Evolutionary conservation across 192 early-diverging fungal genomes (phyloP).

Genomic region (Coemansia sp.): DNA sequence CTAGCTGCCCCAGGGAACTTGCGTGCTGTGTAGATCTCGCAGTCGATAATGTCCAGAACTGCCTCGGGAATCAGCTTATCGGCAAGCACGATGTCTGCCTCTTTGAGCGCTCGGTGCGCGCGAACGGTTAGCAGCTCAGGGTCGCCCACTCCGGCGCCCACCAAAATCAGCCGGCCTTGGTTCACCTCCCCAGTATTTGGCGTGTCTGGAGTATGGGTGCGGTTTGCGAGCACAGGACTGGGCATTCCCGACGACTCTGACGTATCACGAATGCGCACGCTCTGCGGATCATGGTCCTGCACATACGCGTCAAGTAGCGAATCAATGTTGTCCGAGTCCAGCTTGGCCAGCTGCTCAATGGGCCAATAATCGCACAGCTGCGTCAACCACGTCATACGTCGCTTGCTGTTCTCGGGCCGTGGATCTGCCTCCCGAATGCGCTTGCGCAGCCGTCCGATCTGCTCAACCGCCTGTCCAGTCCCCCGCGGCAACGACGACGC

Average conservation of each 20-base stretch:
- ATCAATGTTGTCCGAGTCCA: constrained; percentile 64
- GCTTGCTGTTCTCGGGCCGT: constrained; percentile 59
- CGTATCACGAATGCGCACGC: constrained; percentile 15
- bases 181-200: background rate
- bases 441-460: constrained; percentile 65
- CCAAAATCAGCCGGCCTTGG: constrained; percentile 62
- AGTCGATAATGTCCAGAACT: constrained; percentile 52
- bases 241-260: constrained; percentile 25
- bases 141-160: constrained; percentile 84
- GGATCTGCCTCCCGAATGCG: constrained; percentile 65
- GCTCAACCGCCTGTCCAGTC: constrained; percentile 71
- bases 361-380: constrained; percentile 83
- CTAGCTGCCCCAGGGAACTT: constrained; percentile 71
- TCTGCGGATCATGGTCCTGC: constrained; percentile 36
- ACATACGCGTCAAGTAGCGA: constrained; percentile 65
- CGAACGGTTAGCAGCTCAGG: constrained; percentile 76
- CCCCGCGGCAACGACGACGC: constrained; percentile 59
- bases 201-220: background rate
- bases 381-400: constrained; percentile 83
- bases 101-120: constrained; percentile 60
- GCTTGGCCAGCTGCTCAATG: constrained; percentile 66
- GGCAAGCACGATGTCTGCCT: constrained; percentile 82
- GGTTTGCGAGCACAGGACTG: constrained; percentile 22
- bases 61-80: constrained; percentile 74
- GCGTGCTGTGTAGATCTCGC: constrained; percentile 65